Evolutionary conservation across 768 basidiomycete genomes (phyloP), one percentile per base, ranked within the genome.

Genomic region (Podaxis sp.): DNA sequence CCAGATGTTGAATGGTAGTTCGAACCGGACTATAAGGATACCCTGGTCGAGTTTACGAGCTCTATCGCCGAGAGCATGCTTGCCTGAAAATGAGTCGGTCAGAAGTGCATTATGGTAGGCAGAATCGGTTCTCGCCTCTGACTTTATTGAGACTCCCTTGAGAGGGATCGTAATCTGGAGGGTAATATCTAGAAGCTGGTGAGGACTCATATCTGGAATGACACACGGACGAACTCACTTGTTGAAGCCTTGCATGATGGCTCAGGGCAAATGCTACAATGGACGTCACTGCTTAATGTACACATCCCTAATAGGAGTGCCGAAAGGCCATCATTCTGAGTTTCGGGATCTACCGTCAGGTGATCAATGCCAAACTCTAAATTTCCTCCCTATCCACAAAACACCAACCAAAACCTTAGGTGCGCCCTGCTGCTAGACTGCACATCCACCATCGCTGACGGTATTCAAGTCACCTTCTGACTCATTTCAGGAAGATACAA

Each of bases 21-120:
- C 97, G 71, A 99, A 99, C 24, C 96, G 90, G 22, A 89, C 91
- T 60, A 99, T 95, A 50, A 99, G 82, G 66, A 99, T 95, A 0
- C 97, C 97, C 74, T 98, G 89, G 76, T 97, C 96, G 40, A 99
- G 78, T 78, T 99, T 98, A 36, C 96, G 86, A 15, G 98, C 97
- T 65, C 97, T 81, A 75, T 93, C 91, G 13, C 95, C 94, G 7
- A 97, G 77, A 0, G 96, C 95, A 81, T 98, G 96, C 75, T 96
- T 97, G 59, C 96, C 91, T 94, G 69, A 49, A 52, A 46, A 46
- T 11, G 6, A 33, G 58, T 38, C 53, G 60, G 28, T 49, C 37
- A 68, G 40, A 46, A 56, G 36, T 44, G 54, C n/a, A 65, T 15
- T 56, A 46, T 13, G 15, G 36, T 30, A 44, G 17, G 26, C 30